Conservation (phyloP, 2,329 filamentous ascomycete genomes). For the Neofusicoccum laricinum region DNA sequence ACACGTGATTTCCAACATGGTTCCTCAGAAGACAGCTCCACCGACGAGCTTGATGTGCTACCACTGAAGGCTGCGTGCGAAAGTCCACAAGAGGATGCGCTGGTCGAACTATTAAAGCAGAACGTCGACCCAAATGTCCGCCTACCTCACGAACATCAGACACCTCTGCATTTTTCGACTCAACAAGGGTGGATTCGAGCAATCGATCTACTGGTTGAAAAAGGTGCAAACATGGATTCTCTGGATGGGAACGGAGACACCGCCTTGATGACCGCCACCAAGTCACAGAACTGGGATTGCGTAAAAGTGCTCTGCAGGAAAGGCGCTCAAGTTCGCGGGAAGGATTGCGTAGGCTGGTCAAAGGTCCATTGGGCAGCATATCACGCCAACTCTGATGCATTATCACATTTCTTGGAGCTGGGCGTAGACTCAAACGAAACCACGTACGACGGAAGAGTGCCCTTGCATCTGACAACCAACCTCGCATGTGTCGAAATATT, state of each 20-base stretch:
- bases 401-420: background rate
- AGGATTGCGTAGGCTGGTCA: background rate
- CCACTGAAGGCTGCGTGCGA: background rate
- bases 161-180: background rate
- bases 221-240: background rate
- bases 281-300: background rate
- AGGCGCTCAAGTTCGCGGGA: background rate
- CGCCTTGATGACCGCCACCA: background rate
- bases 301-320: background rate
- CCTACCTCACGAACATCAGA: background rate
- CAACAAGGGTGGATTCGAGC: background rate
- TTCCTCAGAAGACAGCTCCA: background rate
- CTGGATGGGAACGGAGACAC: background rate
- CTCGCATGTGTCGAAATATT: background rate
- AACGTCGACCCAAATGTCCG: background rate
- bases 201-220: background rate
- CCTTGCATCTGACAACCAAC: background rate
- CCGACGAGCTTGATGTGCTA: background rate
- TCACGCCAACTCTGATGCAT: background rate
- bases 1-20: no score
- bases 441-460: background rate
- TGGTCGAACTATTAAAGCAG: background rate
- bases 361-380: background rate
- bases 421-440: background rate
- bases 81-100: background rate